Evolutionary conservation across 441 rosid genomes (phyloP), one percentile per base, ranked within the genome.

Genomic region (Flueggea neowawraea): DNA sequence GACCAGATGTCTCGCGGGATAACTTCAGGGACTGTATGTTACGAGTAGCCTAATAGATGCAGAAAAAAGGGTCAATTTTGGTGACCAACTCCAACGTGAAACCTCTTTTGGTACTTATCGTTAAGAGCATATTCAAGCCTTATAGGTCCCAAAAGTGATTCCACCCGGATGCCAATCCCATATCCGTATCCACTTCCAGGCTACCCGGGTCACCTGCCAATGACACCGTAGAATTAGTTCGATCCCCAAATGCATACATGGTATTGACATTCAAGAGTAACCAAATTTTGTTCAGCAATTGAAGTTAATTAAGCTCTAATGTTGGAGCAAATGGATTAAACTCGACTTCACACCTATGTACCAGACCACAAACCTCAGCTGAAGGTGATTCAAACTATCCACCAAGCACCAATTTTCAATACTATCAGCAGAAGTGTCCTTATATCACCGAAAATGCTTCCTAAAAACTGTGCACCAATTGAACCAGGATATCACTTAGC

Each of bases 1-100:
- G n/a, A n/a, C n/a, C n/a, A n/a, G n/a, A n/a, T n/a, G n/a, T n/a
- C n/a, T n/a, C n/a, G n/a, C n/a, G n/a, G n/a, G n/a, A n/a, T n/a
- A n/a, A n/a, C n/a, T n/a, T n/a, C n/a, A n/a, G n/a, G n/a, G n/a
- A n/a, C n/a, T n/a, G n/a, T n/a, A n/a, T n/a, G n/a, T n/a, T n/a
- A n/a, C n/a, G n/a, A n/a, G n/a, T n/a, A n/a, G n/a, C n/a, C n/a
- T n/a, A 22, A 22, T 22, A 36, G 41, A 36, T 36, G 41, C 41
- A 36, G 4, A 36, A 9, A 12, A 31, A 13, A 31, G 61, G 16
- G 14, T 75, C 79, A 83, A 72, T 74, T 88, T 62, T 92, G 86
- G 71, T 81, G 81, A 63, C 98, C 98, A 53, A 93, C 80, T n/a
- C 93, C 98, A 52, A 93, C 88, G 78, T 93, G 98, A 76, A 93